Base-by-base conservation (phyloP, 176 grass and related monocot species). In the Aegilops bicornis region DNA sequence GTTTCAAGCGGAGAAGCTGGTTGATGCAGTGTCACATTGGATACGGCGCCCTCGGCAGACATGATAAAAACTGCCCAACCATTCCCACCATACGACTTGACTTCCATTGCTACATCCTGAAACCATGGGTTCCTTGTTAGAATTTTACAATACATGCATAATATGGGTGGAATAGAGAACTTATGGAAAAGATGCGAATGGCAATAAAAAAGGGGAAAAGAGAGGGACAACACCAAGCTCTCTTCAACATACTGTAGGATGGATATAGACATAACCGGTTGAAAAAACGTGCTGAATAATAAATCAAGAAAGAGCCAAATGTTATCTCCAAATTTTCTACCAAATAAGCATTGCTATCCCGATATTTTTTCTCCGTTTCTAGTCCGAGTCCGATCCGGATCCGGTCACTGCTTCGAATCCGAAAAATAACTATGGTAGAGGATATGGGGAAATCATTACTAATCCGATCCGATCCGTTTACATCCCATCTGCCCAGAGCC, bases 11-110 rank as follows among this genome's bases (percentile, higher is more conserved):
- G 16, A 52, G 45, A 89, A 80, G 80, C 82, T 13, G 79, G 78
- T 83, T 89, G 94, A 25, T 64, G 69, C 48, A 95, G 78, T 48
- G 94, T 93, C 39, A 93, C 87, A 69, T 88, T 89, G 8, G 89
- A 95, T 85, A 95, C 68, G 63, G 69, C 68, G 29, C 94, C 94
- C 87, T 89, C 89, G n/a, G 94, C 89, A 39, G 94, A 89, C 23
- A 93, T 82, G 66, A 95, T 80, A 87, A 84, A 93, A 86, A 93
- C 85, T 30, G 82, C 91, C 76, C 84, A 86, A 63, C 94, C 94
- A 83, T 91, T 84, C 52, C 78, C 75, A 78, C 82, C 87, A 89
- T 81, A 89, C 23, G 91, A 83, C 89, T 91, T 89, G 20, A 87
- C 81, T 76, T 88, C 91, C 13, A 81, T 79, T 2, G 67, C 83